Evolutionary conservation across 176 grass and related monocot genomes (phyloP).

Genomic region (Ensete ventricosum): DNA sequence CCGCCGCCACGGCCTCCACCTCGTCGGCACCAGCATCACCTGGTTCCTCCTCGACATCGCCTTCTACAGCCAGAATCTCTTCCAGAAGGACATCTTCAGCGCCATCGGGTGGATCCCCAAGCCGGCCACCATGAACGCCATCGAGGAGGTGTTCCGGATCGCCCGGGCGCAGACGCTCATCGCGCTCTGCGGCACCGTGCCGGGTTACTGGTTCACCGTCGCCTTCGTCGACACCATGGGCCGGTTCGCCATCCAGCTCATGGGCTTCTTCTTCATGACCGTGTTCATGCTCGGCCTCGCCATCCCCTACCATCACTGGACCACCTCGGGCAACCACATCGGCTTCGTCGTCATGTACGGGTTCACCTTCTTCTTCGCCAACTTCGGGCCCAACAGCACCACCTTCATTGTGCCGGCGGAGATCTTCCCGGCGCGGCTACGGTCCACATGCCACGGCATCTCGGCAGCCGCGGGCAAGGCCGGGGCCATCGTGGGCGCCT

Average conservation of each 20-base stretch:
- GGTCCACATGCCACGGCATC: constrained; percentile 69
- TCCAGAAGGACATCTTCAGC: constrained; percentile 89
- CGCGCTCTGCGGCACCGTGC: constrained; percentile 72
- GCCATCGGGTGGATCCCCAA: constrained; percentile 61
- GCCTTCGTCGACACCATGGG: constrained; percentile 53
- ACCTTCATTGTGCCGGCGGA: constrained; percentile 61
- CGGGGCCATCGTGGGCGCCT: constrained; percentile 53
- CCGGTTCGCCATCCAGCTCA: constrained; percentile 60
- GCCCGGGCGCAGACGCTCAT: constrained; percentile 49
- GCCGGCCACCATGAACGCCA: constrained; percentile 51
- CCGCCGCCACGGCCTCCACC: constrained; percentile 48
- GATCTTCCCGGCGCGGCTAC: constrained; percentile 64
- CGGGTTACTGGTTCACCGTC: constrained; percentile 88
- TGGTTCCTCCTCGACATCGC: constrained; percentile 86
- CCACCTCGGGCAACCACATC: constrained; percentile 26
- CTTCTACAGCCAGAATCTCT: constrained; percentile 83
- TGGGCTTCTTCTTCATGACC: constrained; percentile 70
- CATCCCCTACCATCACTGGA: constrained; percentile 46
- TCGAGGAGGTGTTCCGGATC: constrained; percentile 65
- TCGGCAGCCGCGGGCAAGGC: constrained; percentile 53
- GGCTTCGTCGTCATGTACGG: constrained; percentile 64
- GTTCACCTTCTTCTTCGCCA: constrained; percentile 48
- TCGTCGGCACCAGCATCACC: constrained; percentile 47
- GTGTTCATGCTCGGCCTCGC: constrained; percentile 62
- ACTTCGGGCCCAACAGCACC: constrained; percentile 43